Evolutionary conservation across 2,329 filamentous ascomycete genomes (phyloP).

Genomic region (Alternaria brassicae): DNA sequence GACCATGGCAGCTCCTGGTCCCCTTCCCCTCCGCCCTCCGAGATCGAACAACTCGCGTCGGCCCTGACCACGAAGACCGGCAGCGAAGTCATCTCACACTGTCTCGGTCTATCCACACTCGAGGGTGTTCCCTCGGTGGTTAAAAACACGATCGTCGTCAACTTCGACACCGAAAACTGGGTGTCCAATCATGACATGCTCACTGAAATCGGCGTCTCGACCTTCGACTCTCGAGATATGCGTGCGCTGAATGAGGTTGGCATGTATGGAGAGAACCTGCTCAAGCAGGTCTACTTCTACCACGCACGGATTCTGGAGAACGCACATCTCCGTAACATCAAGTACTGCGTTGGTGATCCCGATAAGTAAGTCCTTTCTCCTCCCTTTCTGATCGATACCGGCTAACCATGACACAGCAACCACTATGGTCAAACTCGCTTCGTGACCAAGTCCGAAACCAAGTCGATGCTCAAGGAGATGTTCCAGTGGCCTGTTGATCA

Average conservation of each 20-base stretch:
- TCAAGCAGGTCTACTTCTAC: slow-evolving; percentile 25
- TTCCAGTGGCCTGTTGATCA: slow-evolving; percentile 10
- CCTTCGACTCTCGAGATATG: slow-evolving; percentile 19
- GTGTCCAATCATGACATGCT: slow-evolving; percentile 5
- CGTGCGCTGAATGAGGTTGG: slow-evolving; percentile 2
- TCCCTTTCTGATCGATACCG: background rate
- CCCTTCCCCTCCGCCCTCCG: background rate
- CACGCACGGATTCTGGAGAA: slow-evolving; percentile 22
- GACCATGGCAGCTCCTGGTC: background rate
- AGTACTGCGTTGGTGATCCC: slow-evolving; percentile 15
- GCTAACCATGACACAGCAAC: slow-evolving; percentile 4
- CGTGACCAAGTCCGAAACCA: background rate
- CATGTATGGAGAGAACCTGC: slow-evolving; percentile 16
- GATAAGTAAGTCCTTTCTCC: background rate
- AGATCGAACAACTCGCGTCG: background rate
- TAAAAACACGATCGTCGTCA: slow-evolving; percentile 12
- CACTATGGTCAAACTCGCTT: slow-evolving; percentile 24
- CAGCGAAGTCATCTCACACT: slow-evolving; percentile 4
- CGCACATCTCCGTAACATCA: slow-evolving; percentile 12
- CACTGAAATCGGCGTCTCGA: slow-evolving; percentile 24
- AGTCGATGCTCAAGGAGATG: slow-evolving; percentile 9
- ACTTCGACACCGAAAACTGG: slow-evolving; percentile 23
- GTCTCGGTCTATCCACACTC: slow-evolving; percentile 1
- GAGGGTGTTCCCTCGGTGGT: slow-evolving; percentile 4
- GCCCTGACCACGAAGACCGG: background rate